Evolutionary conservation across 1,139 yeast species (phyloP).

Genomic region (Yamadazyma triangularis): DNA sequence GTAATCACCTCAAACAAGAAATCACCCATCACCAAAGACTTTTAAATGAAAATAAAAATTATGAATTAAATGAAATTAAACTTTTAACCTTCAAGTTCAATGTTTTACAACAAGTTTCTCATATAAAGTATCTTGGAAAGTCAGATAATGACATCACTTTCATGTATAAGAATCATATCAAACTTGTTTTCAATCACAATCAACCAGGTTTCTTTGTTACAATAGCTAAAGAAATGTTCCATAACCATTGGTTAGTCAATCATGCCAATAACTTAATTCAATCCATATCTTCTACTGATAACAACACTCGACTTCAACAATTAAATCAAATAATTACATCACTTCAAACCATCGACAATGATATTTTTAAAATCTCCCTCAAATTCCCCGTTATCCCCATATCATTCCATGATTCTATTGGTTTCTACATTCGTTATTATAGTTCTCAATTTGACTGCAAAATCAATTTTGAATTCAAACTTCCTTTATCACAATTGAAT

Average conservation of each 20-base stretch:
- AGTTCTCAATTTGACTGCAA: background rate
- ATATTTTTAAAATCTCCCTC: slow-evolving; percentile 23
- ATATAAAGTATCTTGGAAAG: slow-evolving; percentile 14
- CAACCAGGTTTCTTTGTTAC: too few species aligned
- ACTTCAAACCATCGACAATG: slow-evolving; percentile 21
- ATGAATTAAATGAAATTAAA: slow-evolving; percentile 22
- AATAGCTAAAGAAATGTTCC: slow-evolving; percentile 4
- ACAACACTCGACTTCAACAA: slow-evolving; percentile 12
- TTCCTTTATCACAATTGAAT: background rate
- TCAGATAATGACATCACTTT: slow-evolving; percentile 5
- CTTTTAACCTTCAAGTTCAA: slow-evolving; percentile 19
- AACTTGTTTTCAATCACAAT: slow-evolving; percentile 14
- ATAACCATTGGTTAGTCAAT: slow-evolving; percentile 10
- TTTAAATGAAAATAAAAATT: slow-evolving; percentile 19
- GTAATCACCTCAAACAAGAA: slow-evolving; percentile 11
- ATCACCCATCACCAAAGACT: slow-evolving; percentile 13
- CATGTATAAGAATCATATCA: background rate
- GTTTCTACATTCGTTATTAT: slow-evolving; percentile 11
- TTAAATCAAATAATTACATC: slow-evolving; percentile 9
- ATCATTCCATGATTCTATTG: too few species aligned
- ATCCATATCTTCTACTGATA: slow-evolving; percentile 9
- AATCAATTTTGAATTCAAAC: slow-evolving; percentile 2
- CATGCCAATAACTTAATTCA: slow-evolving; percentile 6
- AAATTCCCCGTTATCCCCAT: slow-evolving; percentile 21
- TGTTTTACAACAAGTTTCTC: slow-evolving; percentile 19